Evolutionary conservation across 164 flowering plant species (phyloP), one percentile per base, ranked within the genome.

Genomic region (Santalum album): DNA sequence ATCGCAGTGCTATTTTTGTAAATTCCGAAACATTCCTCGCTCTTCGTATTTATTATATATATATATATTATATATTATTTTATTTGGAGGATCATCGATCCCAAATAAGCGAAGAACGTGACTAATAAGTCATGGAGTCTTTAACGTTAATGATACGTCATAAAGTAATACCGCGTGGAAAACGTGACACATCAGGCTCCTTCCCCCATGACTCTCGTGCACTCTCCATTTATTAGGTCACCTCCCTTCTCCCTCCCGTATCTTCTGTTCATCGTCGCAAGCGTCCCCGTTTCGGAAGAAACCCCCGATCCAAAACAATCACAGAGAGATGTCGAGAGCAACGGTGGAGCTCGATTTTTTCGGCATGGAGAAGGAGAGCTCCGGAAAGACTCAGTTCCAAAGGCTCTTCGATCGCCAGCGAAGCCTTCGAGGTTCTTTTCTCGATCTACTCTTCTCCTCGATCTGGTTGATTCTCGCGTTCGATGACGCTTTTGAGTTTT

Each of bases 271-370:
- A 10, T 6, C 40, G 2, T 2, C 16, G 40, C 40, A 6, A n/a
- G n/a, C n/a, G n/a, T n/a, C n/a, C n/a, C n/a, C n/a, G n/a, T n/a
- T n/a, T n/a, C n/a, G n/a, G n/a, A n/a, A n/a, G n/a, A n/a, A n/a
- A n/a, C n/a, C 16, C 2, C 40, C 15, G 12, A 2, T 9, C 15
- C 15, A 15, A 32, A 32, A 15, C 40, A 36, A 10, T 10, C 40
- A 2, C 16, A 15, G 4, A 11, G 4, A 14, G 42, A 38, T 38
- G 42, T 38, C 42, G 42, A 38, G 7, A 15, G 42, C 16, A 0
- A 38, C 12, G 12, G 42, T 38, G 0, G 91, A 82, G 49, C 79
- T 76, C 58, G 84, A 82, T 61, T 81, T 84, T 71, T 71, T 84
- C 53, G 70, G 79, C 23, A 51, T 74, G 74, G 73, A 69, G 65